Evolutionary conservation across 1,284 basidiomycete genomes (phyloP), one percentile per base, ranked within the genome.

Genomic region (Inonotus obliquus): DNA sequence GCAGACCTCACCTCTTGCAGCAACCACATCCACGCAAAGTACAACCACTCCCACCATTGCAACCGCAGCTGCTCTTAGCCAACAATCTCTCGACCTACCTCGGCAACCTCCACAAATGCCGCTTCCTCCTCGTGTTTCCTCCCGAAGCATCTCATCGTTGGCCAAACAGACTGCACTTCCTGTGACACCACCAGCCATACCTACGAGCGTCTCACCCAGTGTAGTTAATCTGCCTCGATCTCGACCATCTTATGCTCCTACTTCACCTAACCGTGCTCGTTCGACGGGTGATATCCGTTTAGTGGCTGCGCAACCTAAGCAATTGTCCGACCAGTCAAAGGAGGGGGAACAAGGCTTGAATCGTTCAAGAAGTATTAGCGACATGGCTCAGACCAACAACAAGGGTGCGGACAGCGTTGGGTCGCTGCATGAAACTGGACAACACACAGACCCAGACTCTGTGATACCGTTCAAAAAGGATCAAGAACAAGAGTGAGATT

Each of bases 231-330:
- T 17, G 10, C 41, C 35, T 14, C 56, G 23, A 44, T 17, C 21
- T 6, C 55, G 57, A 47, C 51, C 55, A 9, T 56, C 61, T 44
- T 45, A 61, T 61, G 39, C 59, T 7, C 65, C 65, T 32, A 59
- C 48, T 11, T 75, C 74, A 39, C 81, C 86, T 3, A 79, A 79
- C 14, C 79, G 81, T 44, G 77, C 80, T 13, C 80, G 79, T 29
- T 83, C 84, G n/a, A 83, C 80, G 37, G 81, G 80, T 38, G 83
- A 88, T 67, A 69, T 85, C 29, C 74, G 87, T 67, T 69, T 85
- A 29, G 74, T 83, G 47, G 76, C 75, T 11, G 45, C 27, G 2
- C 23, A 56, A 10, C 19, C 35, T 17, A 35, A 39, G 19, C 19
- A n/a, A 1, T 4, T 7, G 23, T 37, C 57, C 7, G 45, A 17